A percentile compares a stretch with the other conserved stretches of the same genome.
Evolutionary conservation across 176 grass and related monocot species (phyloP).

Genomic region (Panicum miliaceum): DNA sequence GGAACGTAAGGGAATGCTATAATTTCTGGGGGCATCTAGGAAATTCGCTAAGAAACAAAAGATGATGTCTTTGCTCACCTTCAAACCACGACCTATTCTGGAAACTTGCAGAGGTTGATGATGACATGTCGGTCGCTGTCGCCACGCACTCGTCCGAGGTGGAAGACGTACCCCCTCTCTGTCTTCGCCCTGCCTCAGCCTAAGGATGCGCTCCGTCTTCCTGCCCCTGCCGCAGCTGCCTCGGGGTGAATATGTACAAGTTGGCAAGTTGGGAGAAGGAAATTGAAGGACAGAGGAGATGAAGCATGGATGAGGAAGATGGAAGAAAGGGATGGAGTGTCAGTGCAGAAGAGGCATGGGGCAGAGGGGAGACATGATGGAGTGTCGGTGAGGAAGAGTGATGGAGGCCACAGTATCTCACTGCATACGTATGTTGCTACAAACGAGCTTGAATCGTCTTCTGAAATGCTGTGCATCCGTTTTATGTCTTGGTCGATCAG

Average conservation of each 20-base stretch:
- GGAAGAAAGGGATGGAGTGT: background rate
- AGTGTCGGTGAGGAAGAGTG: background rate
- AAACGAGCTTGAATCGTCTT: no score
- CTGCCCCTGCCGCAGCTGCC: background rate
- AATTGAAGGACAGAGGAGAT: background rate
- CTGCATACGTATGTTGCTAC: no score
- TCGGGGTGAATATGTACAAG: background rate
- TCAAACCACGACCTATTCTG: constrained; percentile 19
- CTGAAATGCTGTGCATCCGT: no score
- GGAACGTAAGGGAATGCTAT: no score
- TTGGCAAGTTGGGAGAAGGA: no score
- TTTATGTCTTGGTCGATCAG: no score
- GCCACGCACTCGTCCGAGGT: background rate
- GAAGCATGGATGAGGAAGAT: background rate
- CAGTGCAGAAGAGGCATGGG: background rate
- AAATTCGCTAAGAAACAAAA: background rate
- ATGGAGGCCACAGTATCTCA: background rate
- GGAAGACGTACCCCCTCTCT: background rate
- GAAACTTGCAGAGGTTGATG: background rate
- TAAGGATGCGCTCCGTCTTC: background rate
- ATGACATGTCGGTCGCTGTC: constrained; percentile 7
- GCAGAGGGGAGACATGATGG: background rate
- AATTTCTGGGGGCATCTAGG: no score
- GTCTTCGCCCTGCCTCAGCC: background rate
- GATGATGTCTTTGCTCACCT: background rate